Percentiles rank a stretch among this genome's conserved stretches.
Conservation (phyloP, 2,329 filamentous ascomycete genomes). For the Boeremia exigua region DNA sequence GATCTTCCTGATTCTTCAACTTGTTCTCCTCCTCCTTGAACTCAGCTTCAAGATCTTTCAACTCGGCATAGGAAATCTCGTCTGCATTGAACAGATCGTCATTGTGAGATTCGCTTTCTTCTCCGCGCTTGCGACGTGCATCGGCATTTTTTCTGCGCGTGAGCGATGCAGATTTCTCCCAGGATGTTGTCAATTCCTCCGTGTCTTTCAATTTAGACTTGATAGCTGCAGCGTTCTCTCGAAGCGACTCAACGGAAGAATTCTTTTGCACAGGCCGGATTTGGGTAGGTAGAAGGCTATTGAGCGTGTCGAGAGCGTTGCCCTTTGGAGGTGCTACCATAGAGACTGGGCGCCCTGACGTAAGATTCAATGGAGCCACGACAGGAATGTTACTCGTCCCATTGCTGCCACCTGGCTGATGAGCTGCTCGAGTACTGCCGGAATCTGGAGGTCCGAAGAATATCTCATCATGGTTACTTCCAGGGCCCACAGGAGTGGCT, state of each 20-base stretch:
- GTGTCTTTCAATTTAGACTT: slow-evolving; percentile 28
- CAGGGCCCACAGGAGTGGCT: slow-evolving; percentile 12
- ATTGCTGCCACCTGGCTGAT: slow-evolving; percentile 27
- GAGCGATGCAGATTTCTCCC: slow-evolving; percentile 55
- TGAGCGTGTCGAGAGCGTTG: slow-evolving; percentile 25
- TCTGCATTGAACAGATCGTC: slow-evolving; percentile 62
- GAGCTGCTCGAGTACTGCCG: slow-evolving; percentile 18
- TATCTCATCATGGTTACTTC: slow-evolving; percentile 41
- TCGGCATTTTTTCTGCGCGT: slow-evolving; percentile 55
- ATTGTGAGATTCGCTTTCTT: slow-evolving; percentile 59
- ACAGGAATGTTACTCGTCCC: slow-evolving; percentile 28
- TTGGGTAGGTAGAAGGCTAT: slow-evolving; percentile 29
- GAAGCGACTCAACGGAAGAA: slow-evolving; percentile 29
- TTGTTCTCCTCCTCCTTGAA: slow-evolving; percentile 61
- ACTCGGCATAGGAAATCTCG: slow-evolving; percentile 64
- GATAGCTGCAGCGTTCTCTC: slow-evolving; percentile 21
- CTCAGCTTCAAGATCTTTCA: slow-evolving; percentile 61
- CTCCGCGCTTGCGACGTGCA: slow-evolving; percentile 57
- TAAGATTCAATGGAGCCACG: slow-evolving; percentile 35
- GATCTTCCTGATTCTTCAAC: slow-evolving; percentile 60
- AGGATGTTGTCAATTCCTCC: slow-evolving; percentile 41
- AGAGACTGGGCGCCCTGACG: slow-evolving; percentile 23
- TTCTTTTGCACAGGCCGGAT: slow-evolving; percentile 19
- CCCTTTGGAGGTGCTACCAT: slow-evolving; percentile 20
- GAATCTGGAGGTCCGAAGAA: slow-evolving; percentile 38